phyloP scores from a whole-genome alignment of 116 monocot species.

The Posidonia oceanica region DNA sequence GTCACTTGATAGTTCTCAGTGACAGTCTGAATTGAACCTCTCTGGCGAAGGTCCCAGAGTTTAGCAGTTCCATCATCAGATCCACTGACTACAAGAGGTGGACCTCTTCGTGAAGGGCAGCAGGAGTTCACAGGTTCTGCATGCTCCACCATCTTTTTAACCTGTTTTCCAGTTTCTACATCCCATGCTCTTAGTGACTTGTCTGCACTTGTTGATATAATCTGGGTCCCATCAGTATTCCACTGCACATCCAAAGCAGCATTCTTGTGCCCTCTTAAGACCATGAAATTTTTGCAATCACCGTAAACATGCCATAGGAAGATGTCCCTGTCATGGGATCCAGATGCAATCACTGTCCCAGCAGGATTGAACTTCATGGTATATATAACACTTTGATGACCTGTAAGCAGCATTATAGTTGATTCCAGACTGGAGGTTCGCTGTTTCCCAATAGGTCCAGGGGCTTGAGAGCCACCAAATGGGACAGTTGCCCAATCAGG shows the following conservation, averaged over 20 bases:
- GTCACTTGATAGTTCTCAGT: slow-evolving; percentile 90
- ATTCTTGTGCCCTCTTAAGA: slow-evolving; percentile 83
- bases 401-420: slow-evolving; percentile 92
- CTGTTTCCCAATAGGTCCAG: slow-evolving; percentile 38
- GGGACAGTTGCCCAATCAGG: slow-evolving; percentile 35
- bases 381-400: slow-evolving; percentile 85
- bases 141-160: slow-evolving; percentile 96
- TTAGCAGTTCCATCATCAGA: slow-evolving; percentile 95
- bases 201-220: slow-evolving; percentile 89
- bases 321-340: slow-evolving; percentile 84
- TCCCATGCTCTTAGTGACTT: slow-evolving; percentile 88
- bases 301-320: slow-evolving; percentile 86
- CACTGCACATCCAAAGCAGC: slow-evolving; percentile 83
- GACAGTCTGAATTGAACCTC: slow-evolving; percentile 79
- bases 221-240: slow-evolving; percentile 71
- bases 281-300: slow-evolving; percentile 93
- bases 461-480: slow-evolving; percentile 24
- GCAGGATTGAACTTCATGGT: slow-evolving; percentile 88
- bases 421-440: slow-evolving; percentile 82
- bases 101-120: slow-evolving; percentile 65
- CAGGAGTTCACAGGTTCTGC: slow-evolving; percentile 83
- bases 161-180: slow-evolving; percentile 78
- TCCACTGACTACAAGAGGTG: slow-evolving; percentile 77
- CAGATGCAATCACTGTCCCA: slow-evolving; percentile 78
- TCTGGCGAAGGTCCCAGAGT: slow-evolving; percentile 83